Evolutionary conservation across 2,329 filamentous ascomycete genomes (phyloP), one percentile per base, ranked within the genome.

Genomic region (Sporothrix schenckii): DNA sequence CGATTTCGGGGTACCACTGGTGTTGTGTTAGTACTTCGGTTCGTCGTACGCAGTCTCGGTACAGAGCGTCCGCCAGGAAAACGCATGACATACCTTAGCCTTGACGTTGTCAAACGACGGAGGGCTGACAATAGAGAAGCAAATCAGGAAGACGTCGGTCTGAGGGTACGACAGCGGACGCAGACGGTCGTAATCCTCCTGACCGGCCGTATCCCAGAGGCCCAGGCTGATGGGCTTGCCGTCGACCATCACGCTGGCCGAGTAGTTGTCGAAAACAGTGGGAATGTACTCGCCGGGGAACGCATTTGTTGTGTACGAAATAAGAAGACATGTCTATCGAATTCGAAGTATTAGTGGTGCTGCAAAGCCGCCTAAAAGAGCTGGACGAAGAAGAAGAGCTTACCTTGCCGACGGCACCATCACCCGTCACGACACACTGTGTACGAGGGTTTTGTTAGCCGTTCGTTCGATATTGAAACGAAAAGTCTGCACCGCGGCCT

Each of bases 271-370:
- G 83, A 98, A 98, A 74, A 99, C 95, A 77, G 95, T 99, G 75
- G 95, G 95, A 77, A 99, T 98, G 83, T 99, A 99, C 86, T 99
- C 95, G 81, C 95, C 95, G n/a, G 95, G 95, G 81, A 99, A 99
- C 75, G 95, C 95, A 85, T 98, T 99, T 74, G 95, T 99, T 74
- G 95, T 98, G 85, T 99, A 99, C 68, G 94, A 98, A 80, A 99
- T 99, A 77, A 99, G 90, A 72, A 99, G 90, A 86, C 95, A 99
- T 86, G 95, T 99, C 94, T 97, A 73, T 53, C 69, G 58, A 69
- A 58, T 63, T 56, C 2, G 27, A n/a, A 30, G 49, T 63, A 77
- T 81, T 76, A 81, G 79, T 73, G 70, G 75, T 70, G 68, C 19
- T 7, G 66, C 3, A 6, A 54, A 16, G 14, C 13, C 21, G 52